Percentiles rank a stretch among this genome's conserved stretches.
These are phyloP conservation scores for Vigna unguiculata DNA, from an alignment of 306 rosid species.

Conservation along the genomic window DNA sequence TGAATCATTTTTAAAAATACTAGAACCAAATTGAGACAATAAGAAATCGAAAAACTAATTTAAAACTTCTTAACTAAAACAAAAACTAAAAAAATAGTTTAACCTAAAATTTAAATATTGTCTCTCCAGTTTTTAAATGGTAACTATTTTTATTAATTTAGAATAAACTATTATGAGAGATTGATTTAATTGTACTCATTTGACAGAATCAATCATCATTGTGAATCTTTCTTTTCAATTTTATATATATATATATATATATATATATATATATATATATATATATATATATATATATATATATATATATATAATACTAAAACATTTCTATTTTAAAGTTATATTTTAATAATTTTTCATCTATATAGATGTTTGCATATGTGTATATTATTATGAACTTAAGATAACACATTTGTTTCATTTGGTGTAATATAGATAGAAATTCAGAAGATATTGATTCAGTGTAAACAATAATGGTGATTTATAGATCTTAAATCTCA, in stretches of 20 bases:
- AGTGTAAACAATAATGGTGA: not conserved
- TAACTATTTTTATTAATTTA: not conserved
- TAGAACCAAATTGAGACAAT: too few relatives aligned
- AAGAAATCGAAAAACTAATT: too few relatives aligned
- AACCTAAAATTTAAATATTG: not conserved
- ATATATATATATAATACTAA: not conserved
- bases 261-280: too few relatives aligned
- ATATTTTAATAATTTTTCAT: not conserved
- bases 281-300: too few relatives aligned
- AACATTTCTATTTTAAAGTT: not conserved
- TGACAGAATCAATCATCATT: not conserved
- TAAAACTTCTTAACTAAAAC: too few relatives aligned
- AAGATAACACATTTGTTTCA: not conserved
- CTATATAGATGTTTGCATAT: not conserved
- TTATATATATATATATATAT: not conserved
- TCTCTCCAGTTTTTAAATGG: not conserved
- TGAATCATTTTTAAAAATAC: too few relatives aligned
- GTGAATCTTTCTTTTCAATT: not conserved
- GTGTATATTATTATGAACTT: not conserved
- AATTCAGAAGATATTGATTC: not conserved
- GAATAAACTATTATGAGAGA: not conserved
- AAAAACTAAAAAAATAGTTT: too few relatives aligned
- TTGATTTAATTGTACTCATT: not conserved
- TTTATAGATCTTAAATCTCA: not conserved
- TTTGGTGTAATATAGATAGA: not conserved